Percentiles rank a stretch among this genome's conserved stretches.
These are phyloP conservation scores for Isoetes engelmannii DNA, from an alignment of 83 land plant genomes.

Conservation along the genomic window DNA sequence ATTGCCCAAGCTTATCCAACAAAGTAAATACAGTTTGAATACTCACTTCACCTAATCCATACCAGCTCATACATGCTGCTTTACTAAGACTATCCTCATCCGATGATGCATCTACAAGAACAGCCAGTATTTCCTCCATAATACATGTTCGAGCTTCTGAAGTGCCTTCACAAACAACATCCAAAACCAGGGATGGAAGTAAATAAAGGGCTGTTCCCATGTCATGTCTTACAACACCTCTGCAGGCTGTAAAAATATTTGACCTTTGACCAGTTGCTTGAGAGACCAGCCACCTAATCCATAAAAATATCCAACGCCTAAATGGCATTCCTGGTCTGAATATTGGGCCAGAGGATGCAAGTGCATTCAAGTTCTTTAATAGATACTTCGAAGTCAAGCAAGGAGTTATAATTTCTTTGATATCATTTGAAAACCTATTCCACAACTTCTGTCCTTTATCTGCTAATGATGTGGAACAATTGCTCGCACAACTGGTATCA, in stretches of 20 bases:
- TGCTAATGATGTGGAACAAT: background rate
- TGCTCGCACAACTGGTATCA: background rate
- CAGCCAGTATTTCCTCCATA: conserved; percentile 79
- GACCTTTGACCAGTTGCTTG: conserved; percentile 79
- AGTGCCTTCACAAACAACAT: conserved; percentile 90
- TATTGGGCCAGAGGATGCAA: conserved; percentile 52
- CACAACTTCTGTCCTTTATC: conserved; percentile 61
- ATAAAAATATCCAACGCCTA: conserved; percentile 85
- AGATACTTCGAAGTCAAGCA: conserved; percentile 95
- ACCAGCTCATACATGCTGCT: conserved; percentile 24
- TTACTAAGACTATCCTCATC: conserved; percentile 24
- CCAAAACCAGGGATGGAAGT: conserved; percentile 84
- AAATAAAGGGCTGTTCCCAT: conserved; percentile 89
- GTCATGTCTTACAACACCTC: conserved; percentile 92
- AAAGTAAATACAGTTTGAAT: conserved; percentile 92
- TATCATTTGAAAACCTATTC: conserved; percentile 86
- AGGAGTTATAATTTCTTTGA: conserved; percentile 94
- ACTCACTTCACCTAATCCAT: conserved; percentile 83
- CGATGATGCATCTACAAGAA: conserved; percentile 69
- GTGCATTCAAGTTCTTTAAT: conserved; percentile 56
- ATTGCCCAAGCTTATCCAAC: conserved; percentile 94
- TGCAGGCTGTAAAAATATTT: conserved; percentile 75
- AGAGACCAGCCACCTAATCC: conserved; percentile 70
- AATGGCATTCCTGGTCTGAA: conserved; percentile 75
- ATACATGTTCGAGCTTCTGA: conserved; percentile 75